Base-by-base conservation (phyloP, 805 yeast genomes). In the Myxozyma kluyveri region DNA sequence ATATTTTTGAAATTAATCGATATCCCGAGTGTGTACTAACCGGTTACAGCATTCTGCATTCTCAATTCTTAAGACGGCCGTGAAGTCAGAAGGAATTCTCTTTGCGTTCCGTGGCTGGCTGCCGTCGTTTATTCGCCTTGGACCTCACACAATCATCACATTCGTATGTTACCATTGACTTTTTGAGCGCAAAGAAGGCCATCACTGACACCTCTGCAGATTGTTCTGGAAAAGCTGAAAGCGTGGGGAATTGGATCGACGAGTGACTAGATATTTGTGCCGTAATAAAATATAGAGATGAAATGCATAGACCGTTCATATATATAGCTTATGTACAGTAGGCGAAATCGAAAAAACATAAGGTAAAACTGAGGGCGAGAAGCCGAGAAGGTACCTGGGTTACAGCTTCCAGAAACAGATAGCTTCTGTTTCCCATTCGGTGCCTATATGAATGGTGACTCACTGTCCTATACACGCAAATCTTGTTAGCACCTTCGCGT, bases 41-140 rank as follows among this genome's bases (percentile, higher is more conserved):
- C n/a, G 14, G 9, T 22, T 29, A 3, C 23, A 75, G 54, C 72
- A 72, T 47, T 70, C 78, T 55, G 83, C 88, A 2, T 42, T 78
- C 2, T 54, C 66, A 1, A 80, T 85, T 40, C 67, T 87, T 54
- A 59, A 60, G 1, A 66, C 68, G 4, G 86, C 91, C 0, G 75
- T 88, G 18, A 76, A 75, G 56, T 70, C 63, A 10, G 96, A 88
- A 68, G 96, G 96, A 21, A 74, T 80, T 12, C 77, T 82, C 0
- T 88, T 88, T 70, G 79, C 87, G 83, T 88, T 88, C 70, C 75
- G 95, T 68, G 96, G 96, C 23, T 88, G 96, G 96, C 71, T 85
- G 33, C 96, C 96, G 29, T 82, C 93, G 39, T 88, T 88, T 65
- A 78, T 87, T 4, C 80, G 96, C 65, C 74, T 88, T 56, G 96